Conservation (phyloP, 2,329 filamentous ascomycete genomes). For the Botrytis galanthina region DNA sequence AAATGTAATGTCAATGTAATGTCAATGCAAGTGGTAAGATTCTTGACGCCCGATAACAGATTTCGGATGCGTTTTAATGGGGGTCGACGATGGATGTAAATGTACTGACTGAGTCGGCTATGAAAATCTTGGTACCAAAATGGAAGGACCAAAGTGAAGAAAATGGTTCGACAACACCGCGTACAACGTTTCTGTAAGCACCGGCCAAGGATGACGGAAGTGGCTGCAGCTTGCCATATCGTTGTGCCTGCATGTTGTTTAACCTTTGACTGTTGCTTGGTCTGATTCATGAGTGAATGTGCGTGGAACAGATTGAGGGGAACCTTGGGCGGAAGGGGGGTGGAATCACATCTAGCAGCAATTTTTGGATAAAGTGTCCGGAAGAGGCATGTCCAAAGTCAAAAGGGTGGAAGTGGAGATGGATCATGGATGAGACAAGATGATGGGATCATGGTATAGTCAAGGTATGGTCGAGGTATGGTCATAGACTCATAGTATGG, state of each 20-base stretch:
- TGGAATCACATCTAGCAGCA: background rate
- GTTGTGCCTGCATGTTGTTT: constrained; percentile 13
- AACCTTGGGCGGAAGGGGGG: background rate
- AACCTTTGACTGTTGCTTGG: background rate
- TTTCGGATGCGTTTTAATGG: background rate
- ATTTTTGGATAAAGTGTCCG: background rate
- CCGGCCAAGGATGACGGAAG: constrained; percentile 13
- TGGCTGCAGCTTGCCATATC: constrained; percentile 13
- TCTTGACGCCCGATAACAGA: background rate
- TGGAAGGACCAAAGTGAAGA: background rate
- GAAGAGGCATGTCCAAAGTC: background rate
- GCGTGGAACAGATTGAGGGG: constrained; percentile 3
- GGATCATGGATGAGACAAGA: too few relatives aligned
- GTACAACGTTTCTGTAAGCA: constrained; percentile 14
- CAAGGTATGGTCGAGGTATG: background rate
- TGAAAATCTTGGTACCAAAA: background rate
- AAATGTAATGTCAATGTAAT: background rate
- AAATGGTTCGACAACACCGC: background rate
- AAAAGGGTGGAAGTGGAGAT: background rate
- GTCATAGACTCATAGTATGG: background rate
- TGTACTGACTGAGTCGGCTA: background rate
- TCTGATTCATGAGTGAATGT: background rate
- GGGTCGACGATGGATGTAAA: background rate
- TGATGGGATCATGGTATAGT: background rate
- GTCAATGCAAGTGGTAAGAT: background rate